Evolutionary conservation across 768 basidiomycete species (phyloP).

Genomic region (Collybiopsis luxurians): DNA sequence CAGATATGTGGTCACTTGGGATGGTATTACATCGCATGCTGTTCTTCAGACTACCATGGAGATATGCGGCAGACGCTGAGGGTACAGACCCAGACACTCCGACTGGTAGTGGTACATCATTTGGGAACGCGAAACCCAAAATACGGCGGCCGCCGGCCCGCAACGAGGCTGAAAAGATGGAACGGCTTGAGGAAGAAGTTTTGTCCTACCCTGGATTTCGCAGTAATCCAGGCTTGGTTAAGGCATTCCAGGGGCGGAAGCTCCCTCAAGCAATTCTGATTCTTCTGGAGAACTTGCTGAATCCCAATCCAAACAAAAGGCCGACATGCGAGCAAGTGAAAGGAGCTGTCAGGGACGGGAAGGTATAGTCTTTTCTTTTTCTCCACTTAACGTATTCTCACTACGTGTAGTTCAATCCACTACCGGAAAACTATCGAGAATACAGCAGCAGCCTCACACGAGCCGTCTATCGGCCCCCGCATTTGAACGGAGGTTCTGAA

Average conservation of each 20-base stretch:
- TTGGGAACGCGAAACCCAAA: not conserved
- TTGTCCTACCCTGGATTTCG: slow-evolving; percentile 66
- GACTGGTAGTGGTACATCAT: not conserved
- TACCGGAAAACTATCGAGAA: not conserved
- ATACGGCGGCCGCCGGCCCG: slow-evolving; percentile 32
- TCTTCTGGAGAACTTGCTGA: slow-evolving; percentile 69
- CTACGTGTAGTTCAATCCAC: slow-evolving; percentile 1
- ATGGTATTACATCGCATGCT: slow-evolving; percentile 94
- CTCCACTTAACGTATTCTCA: slow-evolving; percentile 7
- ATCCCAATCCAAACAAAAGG: slow-evolving; percentile 55
- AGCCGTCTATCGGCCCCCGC: not conserved
- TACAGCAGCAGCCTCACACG: not conserved
- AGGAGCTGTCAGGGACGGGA: slow-evolving; percentile 66
- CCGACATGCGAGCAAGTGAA: slow-evolving; percentile 73
- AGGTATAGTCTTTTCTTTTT: slow-evolving; percentile 43
- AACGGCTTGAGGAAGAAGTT: slow-evolving; percentile 71
- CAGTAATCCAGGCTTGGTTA: slow-evolving; percentile 41
- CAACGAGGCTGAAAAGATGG: slow-evolving; percentile 59
- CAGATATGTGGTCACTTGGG: slow-evolving; percentile 97
- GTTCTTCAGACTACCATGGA: slow-evolving; percentile 88
- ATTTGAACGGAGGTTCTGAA: not conserved
- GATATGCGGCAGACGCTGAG: slow-evolving; percentile 62
- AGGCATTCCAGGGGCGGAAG: slow-evolving; percentile 66
- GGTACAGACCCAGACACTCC: slow-evolving; percentile 24
- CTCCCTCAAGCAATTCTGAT: slow-evolving; percentile 70